Evolutionary conservation across 352 stramenopile genomes (phyloP).

Genomic region (Globisporangium ultimum): DNA sequence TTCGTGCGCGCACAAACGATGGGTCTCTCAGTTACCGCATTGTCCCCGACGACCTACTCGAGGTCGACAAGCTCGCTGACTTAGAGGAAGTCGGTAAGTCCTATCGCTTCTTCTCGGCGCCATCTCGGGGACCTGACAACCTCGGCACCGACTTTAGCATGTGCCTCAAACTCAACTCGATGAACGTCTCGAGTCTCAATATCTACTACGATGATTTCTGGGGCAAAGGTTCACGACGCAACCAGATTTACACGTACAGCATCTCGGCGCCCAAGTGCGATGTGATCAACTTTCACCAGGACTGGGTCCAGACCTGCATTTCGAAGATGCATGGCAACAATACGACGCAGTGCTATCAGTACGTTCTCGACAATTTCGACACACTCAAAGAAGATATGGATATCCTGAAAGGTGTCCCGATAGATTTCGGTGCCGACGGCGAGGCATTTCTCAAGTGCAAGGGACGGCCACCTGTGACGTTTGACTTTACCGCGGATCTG

Average conservation of each 20-base stretch:
- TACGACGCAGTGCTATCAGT: conserved; percentile 27
- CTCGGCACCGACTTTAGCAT: conserved; percentile 19
- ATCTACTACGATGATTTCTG: conserved; percentile 30
- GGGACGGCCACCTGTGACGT: conserved; percentile 26
- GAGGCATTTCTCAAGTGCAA: conserved; percentile 44
- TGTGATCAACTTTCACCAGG: conserved; percentile 28
- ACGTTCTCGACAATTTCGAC: conserved; percentile 50
- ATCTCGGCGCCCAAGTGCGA: conserved; percentile 31
- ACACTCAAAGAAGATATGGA: conserved; percentile 23
- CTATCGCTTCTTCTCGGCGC: conserved; percentile 30
- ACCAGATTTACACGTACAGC: conserved; percentile 25
- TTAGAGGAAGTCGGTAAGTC: conserved; percentile 25
- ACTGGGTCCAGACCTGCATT: conserved; percentile 35
- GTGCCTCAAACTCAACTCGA: conserved; percentile 24
- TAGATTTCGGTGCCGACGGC: conserved; percentile 38
- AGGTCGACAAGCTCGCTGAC: conserved; percentile 9
- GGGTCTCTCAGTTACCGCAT: conserved; percentile 9
- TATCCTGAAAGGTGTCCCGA: conserved; percentile 31
- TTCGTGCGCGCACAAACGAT: conserved; percentile 28
- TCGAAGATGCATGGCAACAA: conserved; percentile 14
- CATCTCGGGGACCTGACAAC: conserved; percentile 16
- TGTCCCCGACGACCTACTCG: background rate
- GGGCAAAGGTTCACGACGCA: conserved; percentile 19
- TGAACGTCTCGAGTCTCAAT: conserved; percentile 3
- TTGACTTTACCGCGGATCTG: conserved; percentile 52